Evolutionary conservation across 345 rosid species (phyloP).

Genomic region (Noccaea bulbosa): DNA sequence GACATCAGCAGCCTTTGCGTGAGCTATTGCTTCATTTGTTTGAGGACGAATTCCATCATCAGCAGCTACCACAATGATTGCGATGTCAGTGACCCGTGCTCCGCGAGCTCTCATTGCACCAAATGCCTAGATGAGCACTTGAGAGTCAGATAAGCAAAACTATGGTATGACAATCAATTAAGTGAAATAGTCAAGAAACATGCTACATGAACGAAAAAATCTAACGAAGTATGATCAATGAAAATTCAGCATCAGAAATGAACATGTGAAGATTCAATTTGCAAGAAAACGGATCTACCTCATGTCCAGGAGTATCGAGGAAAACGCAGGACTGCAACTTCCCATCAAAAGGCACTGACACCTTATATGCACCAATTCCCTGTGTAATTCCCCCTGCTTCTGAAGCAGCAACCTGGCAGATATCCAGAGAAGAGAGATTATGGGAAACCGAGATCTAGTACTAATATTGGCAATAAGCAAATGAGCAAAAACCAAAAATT

Average conservation of each 20-base stretch:
- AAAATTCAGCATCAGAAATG: constrained; percentile 12
- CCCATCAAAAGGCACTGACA: constrained; percentile 82
- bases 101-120: constrained; percentile 99
- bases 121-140: constrained; percentile 71
- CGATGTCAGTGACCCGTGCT: constrained; percentile 95
- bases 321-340: constrained; percentile 81
- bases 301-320: constrained; percentile 99
- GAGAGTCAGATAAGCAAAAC: constrained; percentile 44
- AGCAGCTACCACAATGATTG: constrained; percentile 95
- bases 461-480: constrained; percentile 7
- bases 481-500: neutral
- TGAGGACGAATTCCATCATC: constrained; percentile 99
- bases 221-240: constrained; percentile 7
- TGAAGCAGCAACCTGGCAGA: constrained; percentile 82
- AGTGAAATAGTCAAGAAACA: constrained; percentile 15
- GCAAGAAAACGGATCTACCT: constrained; percentile 57
- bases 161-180: constrained; percentile 9
- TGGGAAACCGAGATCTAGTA: constrained; percentile 23
- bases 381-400: constrained; percentile 99
- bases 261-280: constrained; percentile 16
- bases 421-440: constrained; percentile 42
- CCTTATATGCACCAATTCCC: constrained; percentile 96
- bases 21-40: constrained; percentile 97
- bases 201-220: constrained; percentile 13
- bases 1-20: constrained; percentile 96